Conservation (phyloP, 2,329 filamentous ascomycete species). For the Colletotrichum higginsianum region DNA sequence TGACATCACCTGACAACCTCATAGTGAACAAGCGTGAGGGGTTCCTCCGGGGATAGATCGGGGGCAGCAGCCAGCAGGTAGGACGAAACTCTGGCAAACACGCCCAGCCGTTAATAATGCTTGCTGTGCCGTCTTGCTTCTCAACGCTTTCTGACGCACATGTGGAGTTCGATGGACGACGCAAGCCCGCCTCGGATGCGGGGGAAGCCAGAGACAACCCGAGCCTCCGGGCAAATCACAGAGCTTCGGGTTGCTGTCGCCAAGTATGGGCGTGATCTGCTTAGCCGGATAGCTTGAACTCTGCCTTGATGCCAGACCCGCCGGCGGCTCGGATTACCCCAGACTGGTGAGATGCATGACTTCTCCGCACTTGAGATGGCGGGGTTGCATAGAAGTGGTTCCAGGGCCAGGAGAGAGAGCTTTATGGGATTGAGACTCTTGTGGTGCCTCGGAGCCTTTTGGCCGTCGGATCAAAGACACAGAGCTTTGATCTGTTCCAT, state of each 20-base stretch:
- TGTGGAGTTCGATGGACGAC: constrained; percentile 3
- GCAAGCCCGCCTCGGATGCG: constrained; percentile 15
- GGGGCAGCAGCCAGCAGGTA: constrained; percentile 5
- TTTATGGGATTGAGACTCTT: not conserved
- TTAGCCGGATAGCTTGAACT: constrained; percentile 13
- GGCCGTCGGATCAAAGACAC: too few relatives aligned
- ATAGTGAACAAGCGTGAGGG: constrained; percentile 19
- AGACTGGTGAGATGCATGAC: not conserved
- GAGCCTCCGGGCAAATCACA: constrained; percentile 30
- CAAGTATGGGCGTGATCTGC: not conserved
- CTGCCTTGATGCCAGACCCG: constrained; percentile 22
- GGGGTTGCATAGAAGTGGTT: not conserved
- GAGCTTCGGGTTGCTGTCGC: not conserved
- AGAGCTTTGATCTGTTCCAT: not conserved
- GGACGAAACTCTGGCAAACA: constrained; percentile 7
- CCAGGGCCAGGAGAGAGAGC: not conserved
- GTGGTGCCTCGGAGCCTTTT: not conserved
- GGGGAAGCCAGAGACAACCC: not conserved
- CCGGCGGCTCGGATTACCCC: constrained; percentile 40
- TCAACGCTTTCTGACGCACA: constrained; percentile 19
- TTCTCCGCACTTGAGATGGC: constrained; percentile 35
- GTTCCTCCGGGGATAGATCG: constrained; percentile 35
- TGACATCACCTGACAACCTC: constrained; percentile 34
- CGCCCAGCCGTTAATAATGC: not conserved
- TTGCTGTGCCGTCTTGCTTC: constrained; percentile 8